Percentiles rank a stretch among this genome's conserved stretches.
Conservation (phyloP, 176 grass and related monocot genomes). For the Hordeum marinum region DNA sequence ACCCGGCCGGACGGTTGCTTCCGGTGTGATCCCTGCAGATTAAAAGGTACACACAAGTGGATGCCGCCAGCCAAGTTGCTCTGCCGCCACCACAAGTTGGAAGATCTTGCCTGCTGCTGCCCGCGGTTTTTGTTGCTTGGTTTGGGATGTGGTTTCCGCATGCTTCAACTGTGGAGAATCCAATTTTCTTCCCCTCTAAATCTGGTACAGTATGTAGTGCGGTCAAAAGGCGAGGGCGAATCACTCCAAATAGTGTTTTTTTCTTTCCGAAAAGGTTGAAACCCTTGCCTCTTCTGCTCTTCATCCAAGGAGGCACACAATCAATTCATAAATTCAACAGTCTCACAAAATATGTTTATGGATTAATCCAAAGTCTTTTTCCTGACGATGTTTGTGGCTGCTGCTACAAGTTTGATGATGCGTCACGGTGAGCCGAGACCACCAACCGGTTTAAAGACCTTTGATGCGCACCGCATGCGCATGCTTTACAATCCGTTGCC, state of each 20-base stretch:
- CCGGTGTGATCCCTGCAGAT: background rate
- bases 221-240: background rate
- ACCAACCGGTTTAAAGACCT: too few species aligned
- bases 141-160: background rate
- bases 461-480: too few species aligned
- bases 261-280: too few species aligned
- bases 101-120: background rate
- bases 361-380: too few species aligned
- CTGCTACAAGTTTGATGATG: too few species aligned
- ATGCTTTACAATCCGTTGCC: too few species aligned
- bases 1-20: background rate
- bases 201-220: background rate
- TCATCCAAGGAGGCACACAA: too few species aligned
- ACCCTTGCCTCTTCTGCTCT: too few species aligned
- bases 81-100: background rate
- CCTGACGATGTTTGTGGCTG: too few species aligned
- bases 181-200: background rate
- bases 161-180: background rate
- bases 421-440: too few species aligned
- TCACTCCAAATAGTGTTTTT: background rate
- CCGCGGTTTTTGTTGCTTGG: slow-evolving; percentile 9
- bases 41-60: background rate
- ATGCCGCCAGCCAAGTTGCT: background rate
- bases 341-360: too few species aligned
- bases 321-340: too few species aligned